These are phyloP conservation scores for Phytophthora hybrid DNA, from an alignment of 352 stramenopile species.

Conservation along the genomic window DNA sequence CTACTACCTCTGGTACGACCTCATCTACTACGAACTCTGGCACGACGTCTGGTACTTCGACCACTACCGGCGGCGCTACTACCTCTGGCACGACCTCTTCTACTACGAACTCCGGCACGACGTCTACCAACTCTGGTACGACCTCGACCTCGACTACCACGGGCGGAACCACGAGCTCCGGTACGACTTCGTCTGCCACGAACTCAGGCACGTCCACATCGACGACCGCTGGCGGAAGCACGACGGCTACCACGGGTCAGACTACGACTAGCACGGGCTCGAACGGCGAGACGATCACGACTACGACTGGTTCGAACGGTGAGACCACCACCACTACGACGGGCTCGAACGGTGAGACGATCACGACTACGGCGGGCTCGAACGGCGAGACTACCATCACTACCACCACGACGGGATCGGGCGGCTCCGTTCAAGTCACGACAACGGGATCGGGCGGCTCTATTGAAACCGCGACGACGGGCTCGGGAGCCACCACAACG, in stretches of 20 bases:
- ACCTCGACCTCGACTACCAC: constrained; percentile 11
- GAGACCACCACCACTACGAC: too few species aligned
- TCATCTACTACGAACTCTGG: too few species aligned
- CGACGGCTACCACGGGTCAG: constrained; percentile 20
- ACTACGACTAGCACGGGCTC: constrained; percentile 19
- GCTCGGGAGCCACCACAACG: constrained; percentile 15
- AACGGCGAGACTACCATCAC: constrained; percentile 17
- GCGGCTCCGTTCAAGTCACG: constrained; percentile 22
- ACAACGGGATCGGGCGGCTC: constrained; percentile 29
- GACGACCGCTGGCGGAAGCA: constrained; percentile 16
- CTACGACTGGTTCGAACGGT: too few species aligned
- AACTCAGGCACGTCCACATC: constrained; percentile 15
- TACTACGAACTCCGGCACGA: constrained; percentile 10
- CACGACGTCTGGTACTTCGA: too few species aligned
- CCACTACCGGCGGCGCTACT: not conserved
- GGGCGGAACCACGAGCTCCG: not conserved
- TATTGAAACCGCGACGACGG: constrained; percentile 25
- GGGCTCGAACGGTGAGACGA: too few species aligned
- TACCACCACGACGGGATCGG: constrained; percentile 32
- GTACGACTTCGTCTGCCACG: not conserved
- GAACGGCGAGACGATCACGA: too few species aligned
- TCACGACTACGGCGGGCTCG: constrained; percentile 18
- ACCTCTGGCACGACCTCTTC: too few species aligned
- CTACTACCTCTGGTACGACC: too few species aligned
- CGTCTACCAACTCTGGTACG: constrained; percentile 7